Evolutionary conservation across 1,284 basidiomycete genomes (phyloP).

Genomic region (Neonothopanus nambi): DNA sequence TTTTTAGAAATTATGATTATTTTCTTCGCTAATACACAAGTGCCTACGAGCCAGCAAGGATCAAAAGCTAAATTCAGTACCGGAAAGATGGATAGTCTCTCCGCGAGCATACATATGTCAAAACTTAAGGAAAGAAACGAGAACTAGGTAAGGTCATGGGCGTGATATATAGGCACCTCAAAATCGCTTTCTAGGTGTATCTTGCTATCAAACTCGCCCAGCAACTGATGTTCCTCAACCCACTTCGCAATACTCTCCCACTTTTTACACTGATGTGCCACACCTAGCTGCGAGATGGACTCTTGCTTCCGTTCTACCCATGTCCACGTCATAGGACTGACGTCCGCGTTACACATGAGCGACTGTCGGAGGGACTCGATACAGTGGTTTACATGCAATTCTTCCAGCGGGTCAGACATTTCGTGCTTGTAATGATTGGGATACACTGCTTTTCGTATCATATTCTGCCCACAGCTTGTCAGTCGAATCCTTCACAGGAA

Average conservation of each 20-base stretch:
- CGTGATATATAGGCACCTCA: no score
- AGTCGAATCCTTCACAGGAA: not conserved
- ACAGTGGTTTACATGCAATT: conserved; percentile 27
- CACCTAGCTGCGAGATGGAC: not conserved
- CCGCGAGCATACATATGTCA: no score
- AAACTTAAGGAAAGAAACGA: no score
- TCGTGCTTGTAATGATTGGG: conserved; percentile 25
- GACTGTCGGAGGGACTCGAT: conserved; percentile 30
- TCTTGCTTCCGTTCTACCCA: not conserved
- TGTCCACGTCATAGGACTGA: not conserved
- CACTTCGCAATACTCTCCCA: not conserved
- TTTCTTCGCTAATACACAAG: no score
- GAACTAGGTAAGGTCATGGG: no score
- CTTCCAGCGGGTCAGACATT: conserved; percentile 12
- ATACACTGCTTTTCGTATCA: conserved; percentile 27
- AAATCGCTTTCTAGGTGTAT: no score
- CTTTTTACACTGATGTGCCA: not conserved
- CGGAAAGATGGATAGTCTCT: no score
- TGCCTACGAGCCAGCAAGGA: no score
- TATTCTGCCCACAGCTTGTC: conserved; percentile 22
- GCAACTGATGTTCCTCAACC: not conserved
- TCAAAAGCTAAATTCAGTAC: no score
- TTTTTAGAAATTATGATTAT: no score
- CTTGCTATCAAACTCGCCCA: not conserved
- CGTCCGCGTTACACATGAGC: conserved; percentile 24